These are phyloP conservation scores for Keithomyces neogunnii DNA, from an alignment of 2,329 filamentous ascomycete genomes.

Conservation along the genomic window DNA sequence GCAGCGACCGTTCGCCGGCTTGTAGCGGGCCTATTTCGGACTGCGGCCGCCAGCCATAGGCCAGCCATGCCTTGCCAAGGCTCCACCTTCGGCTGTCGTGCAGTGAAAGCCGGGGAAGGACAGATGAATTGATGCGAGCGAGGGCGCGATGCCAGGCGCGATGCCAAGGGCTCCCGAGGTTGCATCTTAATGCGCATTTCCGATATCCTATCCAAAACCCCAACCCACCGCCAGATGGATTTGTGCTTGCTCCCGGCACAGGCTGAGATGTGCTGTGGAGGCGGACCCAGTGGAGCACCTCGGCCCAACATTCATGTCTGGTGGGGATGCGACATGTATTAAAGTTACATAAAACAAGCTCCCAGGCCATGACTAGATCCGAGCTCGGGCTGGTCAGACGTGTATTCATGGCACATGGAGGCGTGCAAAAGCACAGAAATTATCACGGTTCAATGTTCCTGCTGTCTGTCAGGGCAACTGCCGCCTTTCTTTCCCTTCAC, in stretches of 20 bases:
- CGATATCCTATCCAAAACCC: background rate
- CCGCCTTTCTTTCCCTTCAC: too few relatives aligned
- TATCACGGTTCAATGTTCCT: too few relatives aligned
- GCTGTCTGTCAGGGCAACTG: too few relatives aligned
- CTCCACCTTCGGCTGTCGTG: background rate
- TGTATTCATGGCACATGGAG: too few relatives aligned
- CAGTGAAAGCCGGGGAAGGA: too few relatives aligned
- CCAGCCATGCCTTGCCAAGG: background rate
- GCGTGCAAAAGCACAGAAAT: too few relatives aligned
- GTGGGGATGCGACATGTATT: background rate
- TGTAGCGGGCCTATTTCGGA: slow-evolving; percentile 2
- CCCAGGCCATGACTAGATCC: background rate
- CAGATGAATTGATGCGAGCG: too few relatives aligned
- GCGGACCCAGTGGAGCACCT: background rate
- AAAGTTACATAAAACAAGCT: background rate
- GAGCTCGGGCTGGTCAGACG: too few relatives aligned
- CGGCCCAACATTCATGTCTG: background rate
- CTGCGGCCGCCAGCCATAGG: background rate
- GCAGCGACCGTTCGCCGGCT: background rate
- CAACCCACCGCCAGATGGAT: too few relatives aligned
- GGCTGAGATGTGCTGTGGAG: background rate
- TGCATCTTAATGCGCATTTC: background rate
- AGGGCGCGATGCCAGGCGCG: too few relatives aligned
- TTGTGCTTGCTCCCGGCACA: too few relatives aligned
- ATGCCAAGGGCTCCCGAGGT: background rate